phyloP scores from a whole-genome alignment of 148 eudicot species.

The Cornus florida region DNA sequence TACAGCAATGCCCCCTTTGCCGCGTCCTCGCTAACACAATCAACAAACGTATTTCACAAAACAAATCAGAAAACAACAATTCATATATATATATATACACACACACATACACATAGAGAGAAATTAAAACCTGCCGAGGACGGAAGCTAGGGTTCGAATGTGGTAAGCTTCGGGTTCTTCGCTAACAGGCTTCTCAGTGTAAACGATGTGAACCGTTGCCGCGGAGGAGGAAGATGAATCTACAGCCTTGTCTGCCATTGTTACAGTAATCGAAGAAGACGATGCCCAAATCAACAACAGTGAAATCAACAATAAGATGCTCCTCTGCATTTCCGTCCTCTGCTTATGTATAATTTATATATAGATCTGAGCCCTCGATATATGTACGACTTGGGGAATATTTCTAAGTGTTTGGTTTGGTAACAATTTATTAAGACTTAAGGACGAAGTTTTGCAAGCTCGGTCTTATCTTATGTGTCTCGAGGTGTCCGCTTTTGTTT shows the following conservation, averaged over 20 bases:
- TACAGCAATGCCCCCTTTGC: slow-evolving; percentile 47
- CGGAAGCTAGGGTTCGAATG: slow-evolving; percentile 54
- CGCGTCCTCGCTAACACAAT: slow-evolving; percentile 40
- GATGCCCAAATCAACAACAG: neutral
- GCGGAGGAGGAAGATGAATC: slow-evolving; percentile 12
- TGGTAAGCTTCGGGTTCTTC: slow-evolving; percentile 59
- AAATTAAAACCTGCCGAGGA: slow-evolving; percentile 45
- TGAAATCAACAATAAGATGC: neutral
- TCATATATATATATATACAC: neutral
- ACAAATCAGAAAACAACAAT: neutral
- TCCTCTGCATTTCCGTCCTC: neutral
- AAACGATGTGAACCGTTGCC: slow-evolving; percentile 60
- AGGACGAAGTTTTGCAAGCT: neutral
- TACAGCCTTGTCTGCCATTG: neutral
- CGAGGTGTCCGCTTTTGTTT: neutral
- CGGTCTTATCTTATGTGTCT: neutral
- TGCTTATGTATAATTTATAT: neutral
- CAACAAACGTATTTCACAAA: neutral
- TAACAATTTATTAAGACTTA: neutral
- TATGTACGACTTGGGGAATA: neutral
- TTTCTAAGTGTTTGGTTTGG: neutral
- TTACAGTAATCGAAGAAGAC: neutral
- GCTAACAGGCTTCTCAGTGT: slow-evolving; percentile 57
- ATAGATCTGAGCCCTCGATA: neutral
- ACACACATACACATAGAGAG: neutral